phyloP scores from a whole-genome alignment of 169 alveolate species.

The Babesia bigemina region DNA sequence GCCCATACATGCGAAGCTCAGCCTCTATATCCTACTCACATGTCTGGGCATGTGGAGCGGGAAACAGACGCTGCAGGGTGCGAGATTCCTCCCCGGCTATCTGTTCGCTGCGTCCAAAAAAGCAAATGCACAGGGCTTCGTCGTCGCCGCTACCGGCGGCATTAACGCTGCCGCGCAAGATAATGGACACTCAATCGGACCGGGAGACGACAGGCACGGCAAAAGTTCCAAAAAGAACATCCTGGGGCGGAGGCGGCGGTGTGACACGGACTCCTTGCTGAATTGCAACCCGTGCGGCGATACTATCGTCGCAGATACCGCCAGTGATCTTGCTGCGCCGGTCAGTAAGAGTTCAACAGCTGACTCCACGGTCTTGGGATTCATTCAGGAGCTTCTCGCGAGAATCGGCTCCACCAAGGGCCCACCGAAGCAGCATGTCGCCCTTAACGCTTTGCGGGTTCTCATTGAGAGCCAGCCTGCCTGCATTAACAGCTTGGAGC shows the following conservation, averaged over 20 bases:
- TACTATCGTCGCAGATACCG: too few species aligned
- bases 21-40: not conserved
- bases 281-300: not conserved
- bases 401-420: conserved; percentile 20
- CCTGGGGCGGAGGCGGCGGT: not conserved
- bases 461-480: not conserved
- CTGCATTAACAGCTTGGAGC: conserved; percentile 7
- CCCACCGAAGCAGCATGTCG: conserved; percentile 26
- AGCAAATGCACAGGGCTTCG: not conserved
- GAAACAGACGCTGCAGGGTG: conserved; percentile 3
- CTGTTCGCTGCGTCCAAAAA: conserved; percentile 1
- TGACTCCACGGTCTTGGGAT: not conserved
- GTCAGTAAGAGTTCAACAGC: too few species aligned
- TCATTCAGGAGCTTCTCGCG: conserved; percentile 18
- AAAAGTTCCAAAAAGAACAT: not conserved
- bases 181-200: not conserved
- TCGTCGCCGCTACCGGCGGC: not conserved
- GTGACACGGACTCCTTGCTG: not conserved
- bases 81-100: not conserved
- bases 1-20: not conserved
- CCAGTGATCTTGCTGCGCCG: too few species aligned
- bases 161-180: not conserved
- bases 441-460: conserved; percentile 30
- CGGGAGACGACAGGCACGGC: not conserved
- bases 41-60: conserved; percentile 18